phyloP scores from a whole-genome alignment of 2,329 filamentous ascomycete species.

The Fusarium avenaceum region DNA sequence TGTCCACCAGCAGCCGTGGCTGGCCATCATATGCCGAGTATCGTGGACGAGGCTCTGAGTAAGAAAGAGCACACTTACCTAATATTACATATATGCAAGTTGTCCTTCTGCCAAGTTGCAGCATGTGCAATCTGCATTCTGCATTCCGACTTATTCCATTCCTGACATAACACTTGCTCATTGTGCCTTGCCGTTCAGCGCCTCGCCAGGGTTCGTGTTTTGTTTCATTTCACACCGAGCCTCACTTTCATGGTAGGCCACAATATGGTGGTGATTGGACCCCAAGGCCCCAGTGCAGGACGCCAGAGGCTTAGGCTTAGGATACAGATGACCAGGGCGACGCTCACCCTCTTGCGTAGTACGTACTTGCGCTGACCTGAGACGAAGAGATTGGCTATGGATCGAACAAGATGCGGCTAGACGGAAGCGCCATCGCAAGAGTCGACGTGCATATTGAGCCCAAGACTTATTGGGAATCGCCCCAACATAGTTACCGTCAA shows the following conservation, averaged over 20 bases:
- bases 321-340: conserved; percentile 29
- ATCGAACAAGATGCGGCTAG: conserved; percentile 47
- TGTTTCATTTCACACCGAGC: conserved; percentile 30
- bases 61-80: conserved; percentile 5
- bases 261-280: conserved; percentile 24
- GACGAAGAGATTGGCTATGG: conserved; percentile 47
- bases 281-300: conserved; percentile 6
- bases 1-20: conserved; percentile 37
- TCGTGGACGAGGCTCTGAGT: conserved; percentile 17
- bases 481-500: conserved; percentile 13
- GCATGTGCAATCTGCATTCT: conserved; percentile 24
- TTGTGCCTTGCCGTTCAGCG: conserved; percentile 18
- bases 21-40: conserved; percentile 45
- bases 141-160: conserved; percentile 25
- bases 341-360: conserved; percentile 31
- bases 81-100: conserved; percentile 25
- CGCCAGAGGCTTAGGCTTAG: conserved; percentile 14
- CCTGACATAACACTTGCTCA: conserved; percentile 6
- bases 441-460: conserved; percentile 42
- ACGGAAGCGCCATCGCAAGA: conserved; percentile 42
- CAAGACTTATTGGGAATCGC: conserved; percentile 39
- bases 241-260: conserved; percentile 10
- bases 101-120: conserved; percentile 30
- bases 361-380: conserved; percentile 37
- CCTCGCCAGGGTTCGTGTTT: conserved; percentile 21